Conservation (phyloP, 768 basidiomycete genomes). For the Suillus bovinus region DNA sequence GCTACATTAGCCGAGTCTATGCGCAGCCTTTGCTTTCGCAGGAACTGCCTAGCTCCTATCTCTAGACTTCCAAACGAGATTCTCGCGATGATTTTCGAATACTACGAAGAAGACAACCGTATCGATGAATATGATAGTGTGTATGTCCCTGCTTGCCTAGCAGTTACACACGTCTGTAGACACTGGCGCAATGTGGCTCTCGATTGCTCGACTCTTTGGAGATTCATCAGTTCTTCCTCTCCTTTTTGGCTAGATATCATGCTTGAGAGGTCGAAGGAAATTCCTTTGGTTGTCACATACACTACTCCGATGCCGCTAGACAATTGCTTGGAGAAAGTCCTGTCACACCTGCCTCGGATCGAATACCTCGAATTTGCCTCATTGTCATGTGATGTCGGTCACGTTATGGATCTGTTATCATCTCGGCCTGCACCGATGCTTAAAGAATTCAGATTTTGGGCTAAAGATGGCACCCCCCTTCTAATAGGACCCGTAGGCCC, state of each 20-base stretch:
- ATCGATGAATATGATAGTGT: background rate
- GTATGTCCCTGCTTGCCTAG: background rate
- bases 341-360: background rate
- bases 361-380: background rate
- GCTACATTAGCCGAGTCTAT: background rate
- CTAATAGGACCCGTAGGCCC: background rate
- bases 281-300: background rate
- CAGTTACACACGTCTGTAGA: background rate
- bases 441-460: background rate
- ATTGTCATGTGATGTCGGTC: background rate
- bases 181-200: constrained; percentile 1
- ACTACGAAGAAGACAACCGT: background rate
- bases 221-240: background rate
- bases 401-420: background rate
- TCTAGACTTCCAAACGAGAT: background rate
- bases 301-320: background rate
- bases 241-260: background rate
- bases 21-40: background rate
- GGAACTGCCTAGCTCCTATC: background rate
- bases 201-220: background rate
- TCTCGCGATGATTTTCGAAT: background rate
- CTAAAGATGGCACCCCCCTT: background rate
- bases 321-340: background rate
- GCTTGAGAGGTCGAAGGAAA: constrained; percentile 3
- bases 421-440: background rate